Conservation (phyloP, 2,329 filamentous ascomycete species). For the Claviceps humidiphila region DNA sequence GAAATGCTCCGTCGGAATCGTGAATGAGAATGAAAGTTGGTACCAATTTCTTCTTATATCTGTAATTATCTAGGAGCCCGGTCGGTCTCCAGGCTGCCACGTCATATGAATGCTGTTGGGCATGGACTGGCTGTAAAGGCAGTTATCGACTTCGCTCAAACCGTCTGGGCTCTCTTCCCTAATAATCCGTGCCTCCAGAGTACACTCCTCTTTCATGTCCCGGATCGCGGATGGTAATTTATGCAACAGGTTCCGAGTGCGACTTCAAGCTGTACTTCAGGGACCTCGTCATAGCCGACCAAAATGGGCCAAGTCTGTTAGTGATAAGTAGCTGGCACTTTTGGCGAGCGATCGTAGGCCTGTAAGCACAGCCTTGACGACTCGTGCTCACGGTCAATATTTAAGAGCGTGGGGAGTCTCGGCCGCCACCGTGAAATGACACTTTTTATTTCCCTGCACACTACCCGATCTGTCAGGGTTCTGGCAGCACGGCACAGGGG, state of each 20-base stretch:
- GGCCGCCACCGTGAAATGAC: slow-evolving; percentile 22
- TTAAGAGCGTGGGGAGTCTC: slow-evolving; percentile 24
- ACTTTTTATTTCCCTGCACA: slow-evolving; percentile 17
- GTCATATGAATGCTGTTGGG: neutral
- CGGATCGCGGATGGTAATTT: neutral
- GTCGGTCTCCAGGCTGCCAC: slow-evolving; percentile 1
- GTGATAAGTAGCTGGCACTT: neutral
- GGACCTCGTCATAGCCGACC: slow-evolving; percentile 9
- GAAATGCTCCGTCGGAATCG: neutral
- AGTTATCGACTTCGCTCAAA: slow-evolving; percentile 3
- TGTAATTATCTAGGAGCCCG: slow-evolving; percentile 1
- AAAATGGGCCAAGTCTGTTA: slow-evolving; percentile 1
- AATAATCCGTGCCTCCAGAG: slow-evolving; percentile 1
- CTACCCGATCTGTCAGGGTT: slow-evolving; percentile 21
- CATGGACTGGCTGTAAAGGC: slow-evolving; percentile 7
- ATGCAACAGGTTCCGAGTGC: neutral
- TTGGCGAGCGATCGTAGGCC: slow-evolving; percentile 12
- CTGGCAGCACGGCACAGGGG: slow-evolving; percentile 26
- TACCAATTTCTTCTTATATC: neutral
- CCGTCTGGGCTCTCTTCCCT: neutral
- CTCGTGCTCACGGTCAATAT: slow-evolving; percentile 25
- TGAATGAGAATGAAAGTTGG: neutral
- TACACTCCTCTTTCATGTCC: neutral
- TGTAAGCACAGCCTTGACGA: slow-evolving; percentile 24
- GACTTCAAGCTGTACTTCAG: neutral